A percentile compares a stretch with the other conserved stretches of the same genome.
Conservation (phyloP, 495 filamentous ascomycete species). For the Xylaria flabelliformis region DNA sequence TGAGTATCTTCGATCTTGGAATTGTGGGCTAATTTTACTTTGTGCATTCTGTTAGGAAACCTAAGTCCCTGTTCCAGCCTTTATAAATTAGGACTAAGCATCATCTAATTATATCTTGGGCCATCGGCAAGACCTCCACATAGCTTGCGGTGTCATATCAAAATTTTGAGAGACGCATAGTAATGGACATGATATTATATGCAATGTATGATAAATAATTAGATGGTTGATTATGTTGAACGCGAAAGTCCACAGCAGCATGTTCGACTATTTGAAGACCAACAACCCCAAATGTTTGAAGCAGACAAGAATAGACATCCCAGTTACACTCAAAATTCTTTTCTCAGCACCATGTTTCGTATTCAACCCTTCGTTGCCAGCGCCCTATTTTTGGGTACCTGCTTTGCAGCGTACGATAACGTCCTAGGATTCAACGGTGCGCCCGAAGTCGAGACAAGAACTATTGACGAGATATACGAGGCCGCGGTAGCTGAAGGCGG, state of each 20-base stretch:
- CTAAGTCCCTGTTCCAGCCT: background rate
- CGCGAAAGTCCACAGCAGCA: background rate
- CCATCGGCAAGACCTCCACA: no score
- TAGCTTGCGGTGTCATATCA: background rate
- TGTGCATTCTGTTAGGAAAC: background rate
- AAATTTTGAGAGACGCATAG: background rate
- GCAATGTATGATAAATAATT: background rate
- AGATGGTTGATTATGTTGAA: background rate
- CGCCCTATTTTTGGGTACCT: background rate
- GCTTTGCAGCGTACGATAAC: slow-evolving; percentile 25
- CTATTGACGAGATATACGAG: slow-evolving; percentile 43
- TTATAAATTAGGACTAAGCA: background rate
- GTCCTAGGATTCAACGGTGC: slow-evolving; percentile 22
- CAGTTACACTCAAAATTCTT: background rate
- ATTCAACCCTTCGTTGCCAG: background rate
- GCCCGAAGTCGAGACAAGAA: slow-evolving; percentile 39
- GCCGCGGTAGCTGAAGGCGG: slow-evolving; percentile 44
- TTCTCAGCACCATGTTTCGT: slow-evolving; percentile 4
- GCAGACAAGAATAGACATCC: background rate
- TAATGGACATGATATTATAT: background rate
- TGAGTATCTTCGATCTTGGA: background rate
- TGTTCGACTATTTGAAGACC: background rate
- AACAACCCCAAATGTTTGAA: background rate
- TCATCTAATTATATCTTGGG: slow-evolving; percentile 7
- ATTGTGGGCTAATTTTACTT: background rate